Base-by-base conservation (phyloP, 2,329 filamentous ascomycete species). In the Clonostachys byssicola region DNA sequence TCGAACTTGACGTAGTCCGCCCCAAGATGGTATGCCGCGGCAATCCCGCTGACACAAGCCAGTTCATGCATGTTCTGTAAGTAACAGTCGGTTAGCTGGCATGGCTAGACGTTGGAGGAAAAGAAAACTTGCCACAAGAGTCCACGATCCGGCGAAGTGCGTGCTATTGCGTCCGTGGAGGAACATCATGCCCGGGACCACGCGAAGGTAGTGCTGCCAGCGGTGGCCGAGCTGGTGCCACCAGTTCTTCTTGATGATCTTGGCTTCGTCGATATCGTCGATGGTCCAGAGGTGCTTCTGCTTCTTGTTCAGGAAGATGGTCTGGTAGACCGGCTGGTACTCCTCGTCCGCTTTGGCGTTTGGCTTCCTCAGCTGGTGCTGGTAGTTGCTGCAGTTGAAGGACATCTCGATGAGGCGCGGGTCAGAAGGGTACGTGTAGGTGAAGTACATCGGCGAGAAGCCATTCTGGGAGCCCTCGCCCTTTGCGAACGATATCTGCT, bases 351-450 rank as follows among this genome's bases (percentile, higher is more conserved):
- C 7, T 2, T 54, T 36, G 10, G 49, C 43, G 16, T 57, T 59
- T 1, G 60, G 58, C 17, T 62, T 61, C 2, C 81, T 80, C 52
- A 90, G 86, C 58, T 89, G 86, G 41, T 83, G 75, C 60, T 90
- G 86, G 64, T 89, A 89, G 60, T 88, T 87, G 36, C 82, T 85
- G 66, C 83, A 87, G 62, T 90, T 85, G 64, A 89, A 90, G 48
- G 78, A 85, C 82, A 85, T 85, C 60, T 85, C 81, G 8, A 86
- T 76, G 56, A 81, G 78, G 3, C 68, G 75, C 2, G 72, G 70
- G 54, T 84, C 75, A 13, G 74, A 50, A 0, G 70, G 63, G 59
- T 86, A 85, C 45, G 73, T 76, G 47, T 83, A 79, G 53, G 81
- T 85, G 57, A 78, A 77, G 65, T 85, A 86, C 81, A 85, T 85